Base-by-base conservation (phyloP, 192 early-diverging fungal species). In the Dispira simplex region DNA sequence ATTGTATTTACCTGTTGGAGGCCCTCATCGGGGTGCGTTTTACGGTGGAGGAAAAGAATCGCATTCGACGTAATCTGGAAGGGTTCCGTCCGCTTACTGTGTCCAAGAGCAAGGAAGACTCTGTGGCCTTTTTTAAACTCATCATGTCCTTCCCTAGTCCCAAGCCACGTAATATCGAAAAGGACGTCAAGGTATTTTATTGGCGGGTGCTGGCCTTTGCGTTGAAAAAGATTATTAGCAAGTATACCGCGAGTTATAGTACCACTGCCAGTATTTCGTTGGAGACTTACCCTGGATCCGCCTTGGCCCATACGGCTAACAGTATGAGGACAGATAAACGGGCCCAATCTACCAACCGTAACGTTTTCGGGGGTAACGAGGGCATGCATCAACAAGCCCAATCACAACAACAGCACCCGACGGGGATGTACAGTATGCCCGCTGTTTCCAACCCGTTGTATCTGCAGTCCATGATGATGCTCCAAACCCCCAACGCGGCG, bases 171-270 rank as follows among this genome's bases (percentile, higher is more conserved):
- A 90, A 90, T 75, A 90, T 89, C 64, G 88, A 89, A 74, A 92
- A 92, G 71, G 88, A 92, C 62, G 82, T 92, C 75, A 92, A 92
- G 67, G 87, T 92, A 5, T 92, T 87, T 71, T 76, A 81, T 8
- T 92, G 90, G 90, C 79, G 79, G 48, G 78, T 79, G 0, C 66
- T 92, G n/a, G 70, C 81, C 9, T 67, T 77, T 28, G 88, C 85
- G 0, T 73, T 90, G 46, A 79, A 83, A 49, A 92, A 92, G 65
- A 90, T 92, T 63, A 83, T 90, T 28, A 71, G 79, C 58, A 92
- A 90, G 67, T 87, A 87, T 28, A 56, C 54, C 20, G 54, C 54
- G 25, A 56, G 54, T 28, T 56, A 56, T 28, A 56, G 54, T 28
- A 56, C 54, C 28, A 56, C 54, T 28, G 54, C 54, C 54, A 56